phyloP scores from a whole-genome alignment of 148 eudicot species.

The Rhododendron vialii region DNA sequence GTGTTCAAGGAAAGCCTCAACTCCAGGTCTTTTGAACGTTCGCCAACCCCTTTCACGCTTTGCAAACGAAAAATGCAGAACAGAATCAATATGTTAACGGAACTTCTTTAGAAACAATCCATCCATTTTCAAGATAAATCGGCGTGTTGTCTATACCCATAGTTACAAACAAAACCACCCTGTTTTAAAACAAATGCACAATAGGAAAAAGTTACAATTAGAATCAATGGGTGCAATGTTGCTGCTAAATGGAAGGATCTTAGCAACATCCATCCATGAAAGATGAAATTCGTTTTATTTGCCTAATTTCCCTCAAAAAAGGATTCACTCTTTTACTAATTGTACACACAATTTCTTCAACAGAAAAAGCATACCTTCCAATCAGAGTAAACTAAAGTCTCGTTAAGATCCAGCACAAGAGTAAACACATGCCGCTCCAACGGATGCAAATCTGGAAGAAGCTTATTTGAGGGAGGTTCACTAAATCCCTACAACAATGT shows the following conservation, averaged over 20 bases:
- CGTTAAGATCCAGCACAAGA: slow-evolving; percentile 83
- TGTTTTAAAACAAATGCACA: background rate
- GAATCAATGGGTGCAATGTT: background rate
- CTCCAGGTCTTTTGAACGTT: slow-evolving; percentile 96
- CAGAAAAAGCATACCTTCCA: slow-evolving; percentile 55
- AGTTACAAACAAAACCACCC: background rate
- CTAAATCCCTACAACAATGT: slow-evolving; percentile 52
- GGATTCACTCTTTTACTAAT: background rate
- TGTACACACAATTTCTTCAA: background rate
- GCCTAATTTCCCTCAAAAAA: background rate
- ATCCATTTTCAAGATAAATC: background rate
- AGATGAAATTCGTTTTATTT: no score
- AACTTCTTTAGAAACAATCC: background rate
- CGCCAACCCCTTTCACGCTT: slow-evolving; percentile 99
- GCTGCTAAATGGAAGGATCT: background rate
- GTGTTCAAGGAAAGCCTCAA: slow-evolving; percentile 82
- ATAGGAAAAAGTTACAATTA: background rate
- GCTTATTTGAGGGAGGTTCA: slow-evolving; percentile 85
- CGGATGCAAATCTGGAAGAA: slow-evolving; percentile 92
- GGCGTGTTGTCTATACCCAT: background rate
- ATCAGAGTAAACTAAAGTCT: slow-evolving; percentile 84
- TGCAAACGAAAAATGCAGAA: background rate
- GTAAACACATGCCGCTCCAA: slow-evolving; percentile 68
- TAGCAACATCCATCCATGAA: background rate
- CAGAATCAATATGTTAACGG: background rate